Evolutionary conservation across 805 yeast species (phyloP).

Genomic region (Jamesozyma piceae): DNA sequence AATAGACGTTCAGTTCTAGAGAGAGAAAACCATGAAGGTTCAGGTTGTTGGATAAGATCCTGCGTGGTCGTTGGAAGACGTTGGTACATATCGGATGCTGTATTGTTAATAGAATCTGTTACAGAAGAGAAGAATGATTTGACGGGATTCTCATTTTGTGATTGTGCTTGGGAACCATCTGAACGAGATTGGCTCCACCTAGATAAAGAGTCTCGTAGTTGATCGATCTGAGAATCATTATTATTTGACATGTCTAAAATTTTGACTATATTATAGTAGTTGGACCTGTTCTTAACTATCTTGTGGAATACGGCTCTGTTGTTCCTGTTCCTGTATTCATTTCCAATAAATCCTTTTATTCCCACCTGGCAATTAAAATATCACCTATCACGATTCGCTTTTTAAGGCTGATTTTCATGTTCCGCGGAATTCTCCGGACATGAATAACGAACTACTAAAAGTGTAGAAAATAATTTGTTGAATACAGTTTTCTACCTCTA

Average conservation of each 20-base stretch:
- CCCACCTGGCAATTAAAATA: too few species aligned
- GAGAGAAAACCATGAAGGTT: conserved; percentile 67
- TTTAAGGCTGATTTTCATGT: too few species aligned
- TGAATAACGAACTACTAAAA: too few species aligned
- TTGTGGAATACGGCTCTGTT: background rate
- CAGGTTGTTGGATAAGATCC: conserved; percentile 37
- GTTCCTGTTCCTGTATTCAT: background rate
- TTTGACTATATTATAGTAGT: too few species aligned
- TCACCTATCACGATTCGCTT: too few species aligned
- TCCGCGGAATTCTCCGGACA: too few species aligned
- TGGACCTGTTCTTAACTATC: too few species aligned
- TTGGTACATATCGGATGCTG: conserved; percentile 50
- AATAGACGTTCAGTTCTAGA: conserved; percentile 73
- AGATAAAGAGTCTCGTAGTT: conserved; percentile 32
- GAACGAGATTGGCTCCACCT: conserved; percentile 32
- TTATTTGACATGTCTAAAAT: conserved; percentile 1
- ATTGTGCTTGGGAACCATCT: conserved; percentile 3
- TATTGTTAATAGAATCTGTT: conserved; percentile 32
- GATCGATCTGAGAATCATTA: conserved; percentile 9
- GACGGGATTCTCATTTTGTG: conserved; percentile 22
- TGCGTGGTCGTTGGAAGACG: conserved; percentile 56
- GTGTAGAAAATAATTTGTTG: too few species aligned
- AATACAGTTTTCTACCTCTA: too few species aligned
- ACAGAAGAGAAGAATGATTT: conserved; percentile 32
- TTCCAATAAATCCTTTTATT: background rate